Conservation (phyloP, 2,329 filamentous ascomycete genomes). For the Alternaria brassicicola region DNA sequence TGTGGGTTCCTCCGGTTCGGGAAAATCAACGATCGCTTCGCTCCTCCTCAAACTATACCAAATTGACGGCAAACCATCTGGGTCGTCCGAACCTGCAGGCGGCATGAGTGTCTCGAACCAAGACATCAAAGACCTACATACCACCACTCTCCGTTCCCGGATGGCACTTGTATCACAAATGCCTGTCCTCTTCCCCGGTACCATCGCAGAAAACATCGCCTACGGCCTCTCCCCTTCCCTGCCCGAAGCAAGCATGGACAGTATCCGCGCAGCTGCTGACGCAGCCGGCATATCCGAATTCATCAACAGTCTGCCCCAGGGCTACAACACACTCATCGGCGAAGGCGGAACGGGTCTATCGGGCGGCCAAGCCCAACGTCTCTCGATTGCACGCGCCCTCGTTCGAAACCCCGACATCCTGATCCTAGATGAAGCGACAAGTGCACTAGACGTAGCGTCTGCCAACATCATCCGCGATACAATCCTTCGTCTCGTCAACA, state of each 20-base stretch:
- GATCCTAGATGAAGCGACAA: constrained; percentile 87
- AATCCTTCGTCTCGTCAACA: constrained; percentile 59
- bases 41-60: constrained; percentile 76
- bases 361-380: constrained; percentile 81
- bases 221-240: constrained; percentile 72
- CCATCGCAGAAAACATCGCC: constrained; percentile 78
- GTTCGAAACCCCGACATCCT: constrained; percentile 73
- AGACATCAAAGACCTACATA: constrained; percentile 65
- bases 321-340: constrained; percentile 76
- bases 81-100: constrained; percentile 28
- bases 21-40: constrained; percentile 83
- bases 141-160: constrained; percentile 62
- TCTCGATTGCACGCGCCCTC: constrained; percentile 81
- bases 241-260: constrained; percentile 52
- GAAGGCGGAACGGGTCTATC: constrained; percentile 76
- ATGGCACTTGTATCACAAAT: constrained; percentile 73
- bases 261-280: constrained; percentile 58
- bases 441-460: constrained; percentile 73
- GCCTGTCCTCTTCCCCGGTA: constrained; percentile 77
- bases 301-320: constrained; percentile 70
- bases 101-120: constrained; percentile 63
- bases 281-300: constrained; percentile 77
- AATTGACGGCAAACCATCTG: constrained; percentile 13
- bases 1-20: constrained; percentile 84
- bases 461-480: constrained; percentile 69